Evolutionary conservation across 495 filamentous ascomycete species (phyloP), one percentile per base, ranked within the genome.

Genomic region (Delitschia confertaspora): DNA sequence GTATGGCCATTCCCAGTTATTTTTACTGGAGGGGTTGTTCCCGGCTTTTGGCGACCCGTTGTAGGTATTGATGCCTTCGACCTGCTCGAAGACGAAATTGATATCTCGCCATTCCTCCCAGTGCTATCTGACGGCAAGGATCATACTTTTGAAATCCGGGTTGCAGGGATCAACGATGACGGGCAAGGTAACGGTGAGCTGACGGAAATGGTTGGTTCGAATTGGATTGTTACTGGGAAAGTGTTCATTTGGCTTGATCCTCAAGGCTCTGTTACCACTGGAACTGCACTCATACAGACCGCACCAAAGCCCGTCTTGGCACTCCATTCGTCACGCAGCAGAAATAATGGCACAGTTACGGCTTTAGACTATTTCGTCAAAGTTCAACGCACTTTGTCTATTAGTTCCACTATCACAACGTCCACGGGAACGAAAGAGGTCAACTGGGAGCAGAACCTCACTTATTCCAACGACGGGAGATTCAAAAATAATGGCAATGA

Each of bases 61-160:
- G 85, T 85, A 9, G 85, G 87, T 1, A 84, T 88, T 33, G 80
- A 89, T 39, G 76, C 85, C 1, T 93, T 86, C 58, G 87, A 94
- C 56, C 66, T 93, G 9, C 71, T 78, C 6, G 78, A 86, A 40
- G 79, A 85, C 43, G 83, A 91, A 55, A 84, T 93, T 47, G 88
- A 93, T 56, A 80, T 93, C 31, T 82, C 84, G 3, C 82, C 85
- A 0, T 91, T 77, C 56, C 61, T 93, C 0, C 76, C 82, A 0
- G 25, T 83, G 13, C 65, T 93, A 5, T 77, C 74, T 32, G 77
- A 85, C 55, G 79, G 75, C 2, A 30, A 62, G 1, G 46, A 65
- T 8, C 86, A 91, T 62, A 75, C 67, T 4, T 86, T 93, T 53
- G 74, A 82, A 47, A 79, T 94, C 18, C 64, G 69, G 14, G 69